Evolutionary conservation across 805 yeast species (phyloP), one percentile per base, ranked within the genome.

Genomic region (Candida silvicultrix): DNA sequence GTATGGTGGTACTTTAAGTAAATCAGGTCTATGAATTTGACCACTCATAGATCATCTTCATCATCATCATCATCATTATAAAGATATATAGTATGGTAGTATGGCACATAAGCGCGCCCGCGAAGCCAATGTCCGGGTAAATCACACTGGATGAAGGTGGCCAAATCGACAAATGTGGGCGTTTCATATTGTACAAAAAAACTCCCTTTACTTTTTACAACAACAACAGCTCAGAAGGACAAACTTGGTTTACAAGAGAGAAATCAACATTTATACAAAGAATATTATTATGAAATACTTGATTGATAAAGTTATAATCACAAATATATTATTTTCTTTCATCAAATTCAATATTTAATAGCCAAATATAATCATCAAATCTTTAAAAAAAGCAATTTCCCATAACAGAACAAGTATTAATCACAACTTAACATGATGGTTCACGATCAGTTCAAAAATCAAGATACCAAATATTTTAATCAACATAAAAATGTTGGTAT

Each of bases 401-500:
- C 7, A 29, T 15, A 29, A 29, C 15, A 9, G 14, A 29, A 11
- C 15, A 7, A 12, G 14, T 15, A 29, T 11, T 29, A 29, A 29
- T 7, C 32, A 31, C 16, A 31, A 31, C 18, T 8, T 28, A 28
- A 10, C 3, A 38, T n/a, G 32, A 23, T 38, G 41, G 41, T 23
- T 10, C 41, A 38, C 16, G 32, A 41, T 15, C 41, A 40, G 5
- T 37, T 43, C n/a, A 31, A 44, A 8, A 35, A 38, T 12, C 48
- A 36, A 18, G 48, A 46, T 15, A 37, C 45, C 14, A 43, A 38
- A 23, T 42, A 35, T 21, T 47, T 45, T 28, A 43, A 39, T 22
- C 48, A 48, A 37, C 49, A 44, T 20, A 47, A 36, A 38, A 42
- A 14, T 9, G 45, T 45, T 5, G 12, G 28, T 23, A 35, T 19